Evolutionary conservation across 352 stramenopile species (phyloP), one percentile per base, ranked within the genome.

Genomic region (Elongisporangium undulatum): DNA sequence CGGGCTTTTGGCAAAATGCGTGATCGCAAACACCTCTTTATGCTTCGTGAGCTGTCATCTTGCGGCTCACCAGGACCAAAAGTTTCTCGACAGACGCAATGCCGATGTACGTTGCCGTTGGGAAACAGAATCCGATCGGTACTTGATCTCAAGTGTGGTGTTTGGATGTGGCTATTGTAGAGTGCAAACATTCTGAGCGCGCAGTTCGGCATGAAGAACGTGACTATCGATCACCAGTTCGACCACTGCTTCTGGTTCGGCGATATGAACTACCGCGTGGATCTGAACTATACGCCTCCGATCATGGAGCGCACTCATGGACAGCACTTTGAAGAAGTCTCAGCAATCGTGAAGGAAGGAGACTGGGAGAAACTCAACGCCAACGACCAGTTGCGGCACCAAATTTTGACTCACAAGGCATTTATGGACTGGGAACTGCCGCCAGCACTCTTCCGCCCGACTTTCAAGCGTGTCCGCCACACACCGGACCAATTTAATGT

Each of bases 21-120:
- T 84, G 13, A 59, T 96, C n/a, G 71, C 83, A 58, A 82, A 89
- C 61, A 90, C 83, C 4, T 91, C 83, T 8, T 66, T 96, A 15
- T 92, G 84, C 67, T 96, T 94, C 61, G 82, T 89, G 54, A 95
- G 85, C 70, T 94, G 83, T 57, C 87, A 96, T 56, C 64, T 96
- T 19, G 86, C 86, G 0, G 87, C 86, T 1, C 87, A 96, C 23
- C 82, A 94, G 58, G 82, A 89, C 51, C 79, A 90, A 62, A 93
- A 94, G 56, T 94, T 92, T 59, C 68, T 94, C 16, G 82, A 94
- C 62, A 90, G 89, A 58, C 85, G 87, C 63, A 94, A 96, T 59
- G 77, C 61, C 41, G 80, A 96, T 51, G 80, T 96, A 82, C 39
- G 72, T 68, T 15, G 17, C 38, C n/a, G n/a, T 21, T 54, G 2